Evolutionary conservation across 192 early-diverging fungal species (phyloP).

Genomic region (Nowakowskiella sp.): DNA sequence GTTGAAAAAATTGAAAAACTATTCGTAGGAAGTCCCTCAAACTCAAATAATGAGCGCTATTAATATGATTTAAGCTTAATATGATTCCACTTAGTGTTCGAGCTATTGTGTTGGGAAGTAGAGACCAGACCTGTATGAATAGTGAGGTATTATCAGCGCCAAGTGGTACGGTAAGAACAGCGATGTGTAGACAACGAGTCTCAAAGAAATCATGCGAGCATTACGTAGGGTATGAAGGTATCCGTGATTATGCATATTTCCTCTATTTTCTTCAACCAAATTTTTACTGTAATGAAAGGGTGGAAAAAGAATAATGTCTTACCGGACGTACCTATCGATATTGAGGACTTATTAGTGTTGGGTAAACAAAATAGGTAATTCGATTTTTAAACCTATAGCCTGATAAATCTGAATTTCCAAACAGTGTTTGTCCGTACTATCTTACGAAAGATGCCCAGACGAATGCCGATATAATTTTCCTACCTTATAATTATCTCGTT

Average conservation of each 20-base stretch:
- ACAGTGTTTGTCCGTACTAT: constrained; percentile 54
- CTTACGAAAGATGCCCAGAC: constrained; percentile 27
- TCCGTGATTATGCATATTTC: too few species aligned
- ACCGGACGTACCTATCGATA: constrained; percentile 34
- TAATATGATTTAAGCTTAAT: constrained; percentile 1
- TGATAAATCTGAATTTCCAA: not conserved
- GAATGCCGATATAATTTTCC: constrained; percentile 47
- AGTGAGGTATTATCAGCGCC: constrained; percentile 14
- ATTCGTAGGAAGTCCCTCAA: not conserved
- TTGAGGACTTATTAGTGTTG: constrained; percentile 45
- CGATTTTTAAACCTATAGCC: not conserved
- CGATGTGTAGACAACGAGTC: constrained; percentile 37
- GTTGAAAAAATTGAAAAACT: constrained; percentile 38
- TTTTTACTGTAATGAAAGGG: not conserved
- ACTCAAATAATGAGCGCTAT: not conserved
- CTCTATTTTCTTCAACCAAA: constrained; percentile 4
- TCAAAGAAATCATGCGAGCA: constrained; percentile 24
- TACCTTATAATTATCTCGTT: constrained; percentile 60
- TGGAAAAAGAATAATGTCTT: not conserved
- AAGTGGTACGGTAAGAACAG: constrained; percentile 22
- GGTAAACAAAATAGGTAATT: constrained; percentile 23
- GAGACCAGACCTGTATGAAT: constrained; percentile 57
- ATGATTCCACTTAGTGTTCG: constrained; percentile 12
- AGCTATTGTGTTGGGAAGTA: constrained; percentile 45
- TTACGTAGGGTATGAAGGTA: constrained; percentile 14